Base-by-base conservation (phyloP, 306 rosid species). In the Hippophae gyantsensis region DNA sequence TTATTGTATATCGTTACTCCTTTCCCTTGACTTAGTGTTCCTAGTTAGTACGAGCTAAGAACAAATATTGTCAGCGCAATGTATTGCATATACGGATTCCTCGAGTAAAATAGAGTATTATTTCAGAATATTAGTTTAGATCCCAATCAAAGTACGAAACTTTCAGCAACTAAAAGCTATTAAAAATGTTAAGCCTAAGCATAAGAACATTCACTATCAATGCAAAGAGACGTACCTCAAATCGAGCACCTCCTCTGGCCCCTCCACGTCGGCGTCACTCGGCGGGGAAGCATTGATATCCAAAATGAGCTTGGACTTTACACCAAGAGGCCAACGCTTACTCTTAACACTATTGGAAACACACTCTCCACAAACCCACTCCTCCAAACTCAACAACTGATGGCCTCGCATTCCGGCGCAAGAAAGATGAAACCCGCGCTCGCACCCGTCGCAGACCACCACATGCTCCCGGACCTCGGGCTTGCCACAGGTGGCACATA, bases 231-330 rank as follows among this genome's bases (percentile, higher is more conserved):
- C 77, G 40, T 78, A 93, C 99, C 99, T 93, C 70, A 42, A 43
- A 44, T 75, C 95, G 52, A 67, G 84, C 65, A 56, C 52, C 55
- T 79, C 87, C 52, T 58, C 73, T 3, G 67, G 18, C 1, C 70
- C 78, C 42, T 83, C 95, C 5, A 71, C 78, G 13, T 92, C 84
- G 14, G 54, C 71, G 45, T 80, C 99, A 42, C 97, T 93, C 5
- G 99, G 99, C 8, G 99, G 99, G 64, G 99, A 84, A 50, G 99
- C 85, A 54, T 93, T 93, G 44, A 93, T 93, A 52, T 93, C 99
- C 42, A 93, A 76, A 57, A 93, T 83, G 73, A 75, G 88, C 72
- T 84, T 88, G 9, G 94, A 83, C 89, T 87, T 85, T 7, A 82
- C 86, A 2, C 99, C 99, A 13, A 93, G 76, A 41, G 95, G 99